Evolutionary conservation across 495 filamentous ascomycete species (phyloP), one percentile per base, ranked within the genome.

Genomic region (Aspergillus wentii): DNA sequence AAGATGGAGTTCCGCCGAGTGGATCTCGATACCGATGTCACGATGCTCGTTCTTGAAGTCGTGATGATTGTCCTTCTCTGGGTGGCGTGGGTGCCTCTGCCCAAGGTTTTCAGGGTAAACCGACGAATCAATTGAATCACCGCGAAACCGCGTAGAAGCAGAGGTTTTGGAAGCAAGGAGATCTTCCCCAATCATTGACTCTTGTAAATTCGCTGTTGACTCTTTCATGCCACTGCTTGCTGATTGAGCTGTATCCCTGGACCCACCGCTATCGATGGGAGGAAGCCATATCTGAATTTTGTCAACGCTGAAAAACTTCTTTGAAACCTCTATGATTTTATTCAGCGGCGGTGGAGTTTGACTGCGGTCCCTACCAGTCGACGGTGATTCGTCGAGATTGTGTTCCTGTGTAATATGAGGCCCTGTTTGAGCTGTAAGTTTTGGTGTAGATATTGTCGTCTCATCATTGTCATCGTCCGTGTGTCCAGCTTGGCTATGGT

Each of bases 1-100:
- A 43, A 85, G 79, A 32, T 75, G 76, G 2, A 79, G 38, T 13
- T 74, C 61, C 18, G 76, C 47, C 1, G 76, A 71, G 17, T 72
- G 75, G 31, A 86, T 41, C 23, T 75, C 66, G 14, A 86, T 49
- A 44, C 78, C 78, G n/a, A 74, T 43, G 11, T 62, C 57, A 17
- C 50, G 34, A 13, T 32, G 15, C n/a, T 36, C 32, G 14, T 22
- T 14, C 0, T n/a, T 32, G 10, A 28, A n/a, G 3, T 34, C 28
- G 0, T 37, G 2, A 4, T 48, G 42, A 11, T 33, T 42, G 1
- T 39, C 38, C 8, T 40, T 23, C 10, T 45, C 44, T 14, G 38
- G 14, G 17, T 21, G 33, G 16, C 32, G 41, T 13, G 35, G 41
- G 4, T 26, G 10, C 23, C 25, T 39, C 2, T 16, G 22, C 9